Evolutionary conservation across 768 basidiomycete species (phyloP).

Genomic region (Xerocomellus intermedius): DNA sequence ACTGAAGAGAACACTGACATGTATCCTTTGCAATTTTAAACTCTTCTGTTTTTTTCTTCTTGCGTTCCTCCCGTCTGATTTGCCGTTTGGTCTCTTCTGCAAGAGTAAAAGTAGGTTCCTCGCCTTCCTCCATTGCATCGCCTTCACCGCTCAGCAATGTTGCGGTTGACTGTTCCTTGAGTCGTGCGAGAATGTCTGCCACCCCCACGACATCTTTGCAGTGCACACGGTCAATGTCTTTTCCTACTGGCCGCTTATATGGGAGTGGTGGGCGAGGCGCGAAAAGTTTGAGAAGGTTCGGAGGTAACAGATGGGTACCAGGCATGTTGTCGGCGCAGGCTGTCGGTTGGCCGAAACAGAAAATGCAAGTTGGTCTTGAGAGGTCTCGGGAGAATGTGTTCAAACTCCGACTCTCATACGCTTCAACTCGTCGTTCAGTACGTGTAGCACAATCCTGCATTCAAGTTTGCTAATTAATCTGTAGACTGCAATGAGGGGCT

Average conservation of each 20-base stretch:
- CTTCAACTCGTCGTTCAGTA: conserved; percentile 8
- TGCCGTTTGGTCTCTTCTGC: conserved; percentile 83
- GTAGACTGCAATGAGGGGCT: conserved; percentile 19
- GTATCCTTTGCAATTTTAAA: conserved; percentile 81
- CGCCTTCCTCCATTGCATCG: conserved; percentile 80
- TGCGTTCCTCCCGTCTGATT: conserved; percentile 73
- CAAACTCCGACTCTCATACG: conserved; percentile 29
- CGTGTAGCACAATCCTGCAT: not conserved
- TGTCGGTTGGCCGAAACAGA: conserved; percentile 15
- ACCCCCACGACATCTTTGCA: conserved; percentile 74
- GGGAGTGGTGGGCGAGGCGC: conserved; percentile 89
- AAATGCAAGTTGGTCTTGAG: not conserved
- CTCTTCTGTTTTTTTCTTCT: conserved; percentile 70
- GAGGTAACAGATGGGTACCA: conserved; percentile 88
- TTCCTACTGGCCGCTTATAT: conserved; percentile 82
- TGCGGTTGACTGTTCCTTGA: conserved; percentile 78
- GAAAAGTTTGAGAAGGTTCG: conserved; percentile 95
- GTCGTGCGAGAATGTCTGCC: conserved; percentile 64
- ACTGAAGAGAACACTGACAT: conserved; percentile 54
- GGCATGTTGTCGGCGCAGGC: conserved; percentile 37
- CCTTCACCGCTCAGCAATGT: conserved; percentile 57
- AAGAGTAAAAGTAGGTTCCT: conserved; percentile 76
- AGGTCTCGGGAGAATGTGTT: conserved; percentile 18
- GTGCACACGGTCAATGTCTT: conserved; percentile 72
- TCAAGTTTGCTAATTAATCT: not conserved